Percentiles rank a stretch among this genome's conserved stretches.
These are phyloP conservation scores for Leucoagaricus sp. DNA, from an alignment of 1,284 basidiomycete genomes.

Conservation along the genomic window DNA sequence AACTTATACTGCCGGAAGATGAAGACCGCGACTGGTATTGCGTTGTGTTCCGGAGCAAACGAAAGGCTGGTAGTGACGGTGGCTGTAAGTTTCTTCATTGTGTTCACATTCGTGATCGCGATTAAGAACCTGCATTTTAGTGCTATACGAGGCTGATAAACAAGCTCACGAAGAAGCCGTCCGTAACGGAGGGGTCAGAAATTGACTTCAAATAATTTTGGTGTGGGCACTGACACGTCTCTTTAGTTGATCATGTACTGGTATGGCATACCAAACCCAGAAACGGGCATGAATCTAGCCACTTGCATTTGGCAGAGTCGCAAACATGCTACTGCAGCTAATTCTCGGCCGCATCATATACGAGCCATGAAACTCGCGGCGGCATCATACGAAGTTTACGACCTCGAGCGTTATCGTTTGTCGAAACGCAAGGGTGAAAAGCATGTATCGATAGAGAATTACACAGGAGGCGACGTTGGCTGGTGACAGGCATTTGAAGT, in stretches of 20 bases:
- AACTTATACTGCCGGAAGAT: slow-evolving; percentile 63
- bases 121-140: slow-evolving; percentile 35
- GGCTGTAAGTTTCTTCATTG: slow-evolving; percentile 50
- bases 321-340: slow-evolving; percentile 79
- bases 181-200: slow-evolving; percentile 77
- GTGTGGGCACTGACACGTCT: slow-evolving; percentile 4
- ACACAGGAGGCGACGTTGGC: slow-evolving; percentile 67
- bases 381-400: slow-evolving; percentile 77
- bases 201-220: slow-evolving; percentile 10
- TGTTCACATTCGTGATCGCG: slow-evolving; percentile 7
- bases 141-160: slow-evolving; percentile 83
- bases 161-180: slow-evolving; percentile 91
- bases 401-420: slow-evolving; percentile 75
- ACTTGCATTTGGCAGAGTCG: slow-evolving; percentile 96
- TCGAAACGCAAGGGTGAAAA: slow-evolving; percentile 62
- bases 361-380: slow-evolving; percentile 81
- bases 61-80: slow-evolving; percentile 70
- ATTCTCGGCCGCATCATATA: slow-evolving; percentile 77
- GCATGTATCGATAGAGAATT: slow-evolving; percentile 58
- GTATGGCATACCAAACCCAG: slow-evolving; percentile 83
- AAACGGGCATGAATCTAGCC: slow-evolving; percentile 82
- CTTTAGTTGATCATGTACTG: slow-evolving; percentile 79
- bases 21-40: slow-evolving; percentile 88
- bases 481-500: slow-evolving; percentile 44
- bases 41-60: slow-evolving; percentile 84